Percentiles rank a stretch among this genome's conserved stretches.
phyloP scores from a whole-genome alignment of 1,139 yeast species.

The Pichia sp. region DNA sequence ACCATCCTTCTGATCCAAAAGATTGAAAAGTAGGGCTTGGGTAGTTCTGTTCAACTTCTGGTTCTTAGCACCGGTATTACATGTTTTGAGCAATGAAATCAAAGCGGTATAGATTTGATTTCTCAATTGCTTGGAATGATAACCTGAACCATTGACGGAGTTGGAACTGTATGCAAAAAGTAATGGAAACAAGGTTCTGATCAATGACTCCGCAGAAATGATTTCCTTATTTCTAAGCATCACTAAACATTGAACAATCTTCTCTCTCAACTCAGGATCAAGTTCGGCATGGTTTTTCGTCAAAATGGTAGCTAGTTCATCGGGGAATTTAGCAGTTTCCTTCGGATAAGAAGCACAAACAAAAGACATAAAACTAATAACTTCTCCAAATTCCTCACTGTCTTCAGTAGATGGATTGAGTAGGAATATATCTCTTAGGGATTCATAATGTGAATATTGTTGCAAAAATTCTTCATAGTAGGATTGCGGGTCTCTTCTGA shows the following conservation, averaged over 20 bases:
- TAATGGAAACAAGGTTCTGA: slow-evolving; percentile 84
- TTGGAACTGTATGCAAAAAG: slow-evolving; percentile 49
- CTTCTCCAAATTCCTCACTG: slow-evolving; percentile 69
- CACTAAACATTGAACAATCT: slow-evolving; percentile 80
- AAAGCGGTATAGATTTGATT: slow-evolving; percentile 75
- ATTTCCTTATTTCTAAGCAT: slow-evolving; percentile 85
- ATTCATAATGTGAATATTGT: slow-evolving; percentile 88
- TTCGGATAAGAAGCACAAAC: slow-evolving; percentile 86
- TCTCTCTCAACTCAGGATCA: slow-evolving; percentile 82
- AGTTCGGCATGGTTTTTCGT: slow-evolving; percentile 72
- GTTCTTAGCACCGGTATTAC: slow-evolving; percentile 78
- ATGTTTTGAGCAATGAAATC: slow-evolving; percentile 68
- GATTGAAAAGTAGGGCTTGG: slow-evolving; percentile 83
- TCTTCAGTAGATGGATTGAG: slow-evolving; percentile 57
- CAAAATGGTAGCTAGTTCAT: slow-evolving; percentile 64
- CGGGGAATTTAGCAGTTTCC: slow-evolving; percentile 79
- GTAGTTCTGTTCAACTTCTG: slow-evolving; percentile 84
- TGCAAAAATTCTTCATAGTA: slow-evolving; percentile 89
- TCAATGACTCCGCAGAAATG: slow-evolving; percentile 71
- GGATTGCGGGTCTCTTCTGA: slow-evolving; percentile 88
- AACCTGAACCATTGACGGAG: slow-evolving; percentile 38
- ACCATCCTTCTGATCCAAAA: slow-evolving; percentile 56
- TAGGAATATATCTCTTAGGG: slow-evolving; percentile 79
- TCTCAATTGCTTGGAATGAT: slow-evolving; percentile 78
- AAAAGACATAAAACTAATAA: slow-evolving; percentile 86